These are phyloP conservation scores for Tarenaya hassleriana DNA, from an alignment of 345 rosid species.

Conservation along the genomic window DNA sequence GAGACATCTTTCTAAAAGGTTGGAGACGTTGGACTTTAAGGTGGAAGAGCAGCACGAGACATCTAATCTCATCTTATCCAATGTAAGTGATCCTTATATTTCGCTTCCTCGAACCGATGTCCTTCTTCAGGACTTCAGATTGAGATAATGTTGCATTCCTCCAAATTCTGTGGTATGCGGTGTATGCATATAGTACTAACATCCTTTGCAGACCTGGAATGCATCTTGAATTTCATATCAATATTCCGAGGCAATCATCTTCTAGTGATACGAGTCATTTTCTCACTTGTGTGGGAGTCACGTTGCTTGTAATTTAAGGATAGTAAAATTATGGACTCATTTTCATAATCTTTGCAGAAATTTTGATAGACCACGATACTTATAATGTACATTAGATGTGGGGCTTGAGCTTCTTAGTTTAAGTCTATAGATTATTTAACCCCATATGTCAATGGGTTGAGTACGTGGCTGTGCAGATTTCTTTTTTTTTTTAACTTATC, in stretches of 20 bases:
- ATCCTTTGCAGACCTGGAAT: slow-evolving; percentile 9
- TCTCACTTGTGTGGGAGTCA: too few species aligned
- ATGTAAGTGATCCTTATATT: slow-evolving; percentile 33
- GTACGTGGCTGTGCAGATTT: too few species aligned
- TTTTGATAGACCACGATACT: too few species aligned
- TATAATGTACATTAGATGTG: too few species aligned
- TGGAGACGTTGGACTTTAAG: slow-evolving; percentile 81
- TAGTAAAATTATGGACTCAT: too few species aligned
- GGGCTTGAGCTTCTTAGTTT: too few species aligned
- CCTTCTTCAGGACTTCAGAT: not conserved
- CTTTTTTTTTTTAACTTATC: not conserved
- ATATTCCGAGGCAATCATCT: not conserved
- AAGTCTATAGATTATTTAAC: too few species aligned
- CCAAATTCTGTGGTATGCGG: not conserved
- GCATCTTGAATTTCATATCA: not conserved
- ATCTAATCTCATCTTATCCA: slow-evolving; percentile 53
- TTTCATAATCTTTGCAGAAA: too few species aligned
- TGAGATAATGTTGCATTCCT: slow-evolving; percentile 2
- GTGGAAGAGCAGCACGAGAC: slow-evolving; percentile 70
- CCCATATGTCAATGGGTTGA: too few species aligned
- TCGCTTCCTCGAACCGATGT: slow-evolving; percentile 12
- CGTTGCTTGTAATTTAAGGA: too few species aligned
- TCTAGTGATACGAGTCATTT: too few species aligned
- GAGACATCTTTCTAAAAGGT: slow-evolving; percentile 68
- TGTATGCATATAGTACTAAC: not conserved